Base-by-base conservation (phyloP, 2,329 filamentous ascomycete species). In the Cyphellophora europaea region DNA sequence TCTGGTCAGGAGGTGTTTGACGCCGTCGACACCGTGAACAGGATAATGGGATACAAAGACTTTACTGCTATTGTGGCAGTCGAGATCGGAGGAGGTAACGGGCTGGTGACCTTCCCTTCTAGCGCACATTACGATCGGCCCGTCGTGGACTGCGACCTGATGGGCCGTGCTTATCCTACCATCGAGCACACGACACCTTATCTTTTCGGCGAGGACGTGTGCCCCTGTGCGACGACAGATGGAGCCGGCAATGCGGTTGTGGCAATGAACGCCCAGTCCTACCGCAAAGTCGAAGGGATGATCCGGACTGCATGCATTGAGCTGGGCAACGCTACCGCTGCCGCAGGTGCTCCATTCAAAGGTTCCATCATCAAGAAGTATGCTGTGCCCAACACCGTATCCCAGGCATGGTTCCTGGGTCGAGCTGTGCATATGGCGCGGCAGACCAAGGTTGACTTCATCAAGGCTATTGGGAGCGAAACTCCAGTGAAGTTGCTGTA, bases 91-190 rank as follows among this genome's bases (percentile, higher is more conserved):
- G 52, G 55, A 18, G 48, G 57, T 1, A 67, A 67, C 41, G 63
- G 65, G 3, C 42, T 57, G 23, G 43, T 47, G 38, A 53, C 40
- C 21, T 53, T 49, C 43, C 53, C 42, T 25, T 50, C 43, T 5
- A 45, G 50, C 28, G 50, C 44, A 21, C 39, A 47, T 14, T 54
- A 52, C 29, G 53, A 62, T 28, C 47, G 63, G 6, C 62, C 63
- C 1, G 57, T 58, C 16, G 55, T 67, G 8, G 65, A 68, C 36
- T 63, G 58, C 5, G 65, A 68, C 42, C 57, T 64, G 52, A 68
- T 68, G 65, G 65, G 63, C 6, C 49, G 63, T 12, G 64, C 62
- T 5, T 67, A 64, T 43, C 64, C 64, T n/a, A 63, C 58, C 0
- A 60, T 58, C 30, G 61, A 60, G 54, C 59, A 63, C 40, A 61